Conservation (phyloP, 192 early-diverging fungal genomes). For the Dimargaris cristalligena region DNA sequence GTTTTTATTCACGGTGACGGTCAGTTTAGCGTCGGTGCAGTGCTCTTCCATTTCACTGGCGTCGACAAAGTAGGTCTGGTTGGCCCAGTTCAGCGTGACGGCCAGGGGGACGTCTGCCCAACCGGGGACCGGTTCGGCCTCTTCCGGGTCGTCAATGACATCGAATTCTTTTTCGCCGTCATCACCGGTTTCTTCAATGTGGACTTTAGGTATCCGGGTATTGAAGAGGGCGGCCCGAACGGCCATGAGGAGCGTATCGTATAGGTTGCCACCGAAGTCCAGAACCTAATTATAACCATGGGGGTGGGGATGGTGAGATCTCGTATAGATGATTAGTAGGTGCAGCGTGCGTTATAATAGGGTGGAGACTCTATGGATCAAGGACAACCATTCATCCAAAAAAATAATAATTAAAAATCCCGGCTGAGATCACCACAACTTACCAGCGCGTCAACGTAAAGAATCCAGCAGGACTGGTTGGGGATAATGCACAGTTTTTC, state of each 20-base stretch:
- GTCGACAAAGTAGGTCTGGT: slow-evolving; percentile 67
- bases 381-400: neutral
- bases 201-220: slow-evolving; percentile 69
- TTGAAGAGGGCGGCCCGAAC: slow-evolving; percentile 75
- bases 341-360: neutral
- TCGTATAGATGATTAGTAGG: neutral
- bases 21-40: slow-evolving; percentile 60
- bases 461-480: slow-evolving; percentile 73
- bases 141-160: slow-evolving; percentile 77
- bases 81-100: slow-evolving; percentile 80
- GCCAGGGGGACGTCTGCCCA: slow-evolving; percentile 61
- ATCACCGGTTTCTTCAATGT: slow-evolving; percentile 61
- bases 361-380: neutral
- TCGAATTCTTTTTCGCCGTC: slow-evolving; percentile 77
- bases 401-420: neutral
- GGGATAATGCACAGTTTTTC: slow-evolving; percentile 80
- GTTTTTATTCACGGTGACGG: slow-evolving; percentile 61
- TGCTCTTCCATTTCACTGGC: slow-evolving; percentile 79
- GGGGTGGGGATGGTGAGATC: neutral
- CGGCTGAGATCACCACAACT: no score
- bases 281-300: slow-evolving; percentile 30
- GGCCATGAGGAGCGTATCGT: slow-evolving; percentile 75
- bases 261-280: slow-evolving; percentile 71
- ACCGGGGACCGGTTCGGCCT: slow-evolving; percentile 60
- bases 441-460: slow-evolving; percentile 80